phyloP scores from a whole-genome alignment of 106 monocot species.

The Acanthochlamys bracteata region DNA sequence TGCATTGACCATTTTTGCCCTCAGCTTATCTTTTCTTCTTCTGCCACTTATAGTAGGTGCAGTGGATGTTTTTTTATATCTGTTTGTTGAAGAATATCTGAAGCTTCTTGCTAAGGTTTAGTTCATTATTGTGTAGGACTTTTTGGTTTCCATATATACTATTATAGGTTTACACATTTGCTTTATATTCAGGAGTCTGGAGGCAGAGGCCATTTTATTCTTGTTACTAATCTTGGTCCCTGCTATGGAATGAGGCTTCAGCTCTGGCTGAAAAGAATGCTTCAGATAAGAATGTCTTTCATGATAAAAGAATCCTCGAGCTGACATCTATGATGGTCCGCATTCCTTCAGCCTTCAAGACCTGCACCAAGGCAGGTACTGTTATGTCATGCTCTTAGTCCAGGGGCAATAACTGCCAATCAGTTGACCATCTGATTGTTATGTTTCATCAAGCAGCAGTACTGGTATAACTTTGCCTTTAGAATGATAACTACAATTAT shows the following conservation, averaged over 20 bases:
- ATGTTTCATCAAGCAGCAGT: neutral
- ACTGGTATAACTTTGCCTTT: neutral
- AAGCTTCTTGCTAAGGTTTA: no score
- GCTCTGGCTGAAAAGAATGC: constrained; percentile 68
- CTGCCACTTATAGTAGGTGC: no score
- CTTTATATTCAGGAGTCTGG: constrained; percentile 50
- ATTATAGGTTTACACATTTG: neutral
- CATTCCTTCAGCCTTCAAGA: constrained; percentile 88
- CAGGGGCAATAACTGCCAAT: neutral
- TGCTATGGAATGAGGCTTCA: constrained; percentile 96
- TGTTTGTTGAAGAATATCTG: no score
- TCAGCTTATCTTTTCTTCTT: no score
- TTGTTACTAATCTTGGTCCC: constrained; percentile 94
- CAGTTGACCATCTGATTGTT: neutral
- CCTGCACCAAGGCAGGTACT: constrained; percentile 93
- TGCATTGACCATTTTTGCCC: neutral
- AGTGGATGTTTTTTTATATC: no score
- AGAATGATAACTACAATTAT: neutral
- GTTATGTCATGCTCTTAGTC: neutral
- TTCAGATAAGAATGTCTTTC: constrained; percentile 16
- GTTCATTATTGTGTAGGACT: neutral
- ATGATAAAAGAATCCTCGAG: constrained; percentile 49
- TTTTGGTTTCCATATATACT: neutral
- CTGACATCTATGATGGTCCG: constrained; percentile 90
- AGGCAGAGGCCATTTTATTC: constrained; percentile 67